Percentiles rank a stretch among this genome's conserved stretches.
Conservation (phyloP, 2,329 filamentous ascomycete genomes). For the Dryadomyces sulphureus region DNA sequence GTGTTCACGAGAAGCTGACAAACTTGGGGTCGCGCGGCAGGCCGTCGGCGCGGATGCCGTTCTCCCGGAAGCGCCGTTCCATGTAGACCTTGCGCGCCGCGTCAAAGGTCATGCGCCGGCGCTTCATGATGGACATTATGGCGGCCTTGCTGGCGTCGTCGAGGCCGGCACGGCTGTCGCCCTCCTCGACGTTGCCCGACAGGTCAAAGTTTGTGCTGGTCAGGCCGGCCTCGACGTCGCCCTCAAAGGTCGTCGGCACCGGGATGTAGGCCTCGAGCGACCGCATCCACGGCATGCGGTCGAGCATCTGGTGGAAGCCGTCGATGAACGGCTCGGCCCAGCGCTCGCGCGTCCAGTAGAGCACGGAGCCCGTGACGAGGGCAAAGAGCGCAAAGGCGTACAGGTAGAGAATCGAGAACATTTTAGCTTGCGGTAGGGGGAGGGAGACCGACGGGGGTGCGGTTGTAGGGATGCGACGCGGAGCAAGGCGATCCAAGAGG, state of each 20-base stretch:
- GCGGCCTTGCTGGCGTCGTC: conserved; percentile 70
- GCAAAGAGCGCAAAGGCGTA: conserved; percentile 61
- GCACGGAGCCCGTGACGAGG: conserved; percentile 55
- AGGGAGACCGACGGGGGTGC: too few species aligned
- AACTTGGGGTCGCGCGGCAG: conserved; percentile 86
- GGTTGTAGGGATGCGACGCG: too few species aligned
- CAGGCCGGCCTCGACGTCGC: conserved; percentile 78
- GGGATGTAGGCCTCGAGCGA: conserved; percentile 56
- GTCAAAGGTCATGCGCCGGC: conserved; percentile 68
- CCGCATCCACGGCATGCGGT: conserved; percentile 26
- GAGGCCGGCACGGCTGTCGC: conserved; percentile 66
- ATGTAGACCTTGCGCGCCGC: conserved; percentile 78
- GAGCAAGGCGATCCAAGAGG: background rate
- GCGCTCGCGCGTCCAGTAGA: conserved; percentile 65
- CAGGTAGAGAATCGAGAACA: conserved; percentile 52
- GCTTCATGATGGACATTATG: conserved; percentile 84
- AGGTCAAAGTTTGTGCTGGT: conserved; percentile 76
- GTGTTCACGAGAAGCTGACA: conserved; percentile 58
- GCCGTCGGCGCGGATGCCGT: conserved; percentile 81
- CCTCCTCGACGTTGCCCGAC: conserved; percentile 59
- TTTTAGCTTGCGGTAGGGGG: too few species aligned
- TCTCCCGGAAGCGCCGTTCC: conserved; percentile 71
- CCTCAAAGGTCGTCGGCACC: conserved; percentile 69
- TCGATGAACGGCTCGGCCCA: conserved; percentile 62
- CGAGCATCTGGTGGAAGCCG: conserved; percentile 21